Percentiles rank a stretch among this genome's conserved stretches.
Evolutionary conservation across 148 eudicot species (phyloP).

Genomic region (Chenopodium suecicum): DNA sequence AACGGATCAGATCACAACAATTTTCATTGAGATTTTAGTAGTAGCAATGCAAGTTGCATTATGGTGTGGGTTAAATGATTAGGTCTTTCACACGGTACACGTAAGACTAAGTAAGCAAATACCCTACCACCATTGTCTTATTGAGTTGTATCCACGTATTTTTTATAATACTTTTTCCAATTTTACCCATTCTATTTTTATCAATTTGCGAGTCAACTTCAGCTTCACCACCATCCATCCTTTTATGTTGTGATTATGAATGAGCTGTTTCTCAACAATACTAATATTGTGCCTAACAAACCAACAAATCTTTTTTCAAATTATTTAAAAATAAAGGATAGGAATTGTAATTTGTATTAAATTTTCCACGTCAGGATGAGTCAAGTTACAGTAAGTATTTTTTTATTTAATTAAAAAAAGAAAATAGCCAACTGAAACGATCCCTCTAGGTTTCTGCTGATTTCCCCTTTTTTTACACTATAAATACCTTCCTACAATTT

Average conservation of each 20-base stretch:
- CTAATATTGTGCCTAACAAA: no score
- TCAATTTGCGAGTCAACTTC: conserved; percentile 15
- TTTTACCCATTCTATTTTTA: background rate
- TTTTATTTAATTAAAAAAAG: background rate
- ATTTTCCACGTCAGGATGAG: conserved; percentile 8
- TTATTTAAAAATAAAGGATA: background rate
- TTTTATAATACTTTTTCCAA: no score
- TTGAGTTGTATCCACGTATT: no score
- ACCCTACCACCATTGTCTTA: no score
- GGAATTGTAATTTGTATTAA: background rate
- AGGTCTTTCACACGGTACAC: no score
- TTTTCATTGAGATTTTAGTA: no score
- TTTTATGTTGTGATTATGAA: no score
- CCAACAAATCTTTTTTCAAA: background rate
- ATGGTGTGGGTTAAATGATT: no score
- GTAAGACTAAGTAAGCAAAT: no score
- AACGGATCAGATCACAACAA: no score
- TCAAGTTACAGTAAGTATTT: background rate
- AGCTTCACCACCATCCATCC: background rate
- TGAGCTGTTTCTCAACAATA: conserved; percentile 9
- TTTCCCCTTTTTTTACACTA: background rate
- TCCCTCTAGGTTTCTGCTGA: conserved; percentile 8
- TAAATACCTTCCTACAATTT: background rate
- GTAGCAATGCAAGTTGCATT: no score
- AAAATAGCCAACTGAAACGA: background rate